Percentiles rank a stretch among this genome's conserved stretches.
phyloP scores from a whole-genome alignment of 306 rosid species.

The Delonix regia region DNA sequence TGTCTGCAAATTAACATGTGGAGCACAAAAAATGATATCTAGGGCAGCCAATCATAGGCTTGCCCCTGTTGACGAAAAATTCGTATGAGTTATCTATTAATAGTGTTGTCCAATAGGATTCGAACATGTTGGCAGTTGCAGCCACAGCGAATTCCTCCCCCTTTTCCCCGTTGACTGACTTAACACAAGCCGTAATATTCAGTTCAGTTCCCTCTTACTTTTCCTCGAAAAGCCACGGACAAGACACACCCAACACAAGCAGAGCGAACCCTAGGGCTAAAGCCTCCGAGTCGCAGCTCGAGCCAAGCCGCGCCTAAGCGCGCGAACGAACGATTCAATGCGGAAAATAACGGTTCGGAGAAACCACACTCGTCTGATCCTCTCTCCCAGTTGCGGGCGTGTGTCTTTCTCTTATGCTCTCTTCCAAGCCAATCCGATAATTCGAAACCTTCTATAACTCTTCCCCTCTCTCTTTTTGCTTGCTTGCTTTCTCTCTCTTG shows the following conservation, averaged over 20 bases:
- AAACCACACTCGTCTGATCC: slow-evolving; percentile 55
- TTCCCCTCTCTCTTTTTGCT: not conserved
- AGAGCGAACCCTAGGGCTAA: slow-evolving; percentile 16
- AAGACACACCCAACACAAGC: not conserved
- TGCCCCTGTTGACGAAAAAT: not conserved
- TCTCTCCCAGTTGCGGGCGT: slow-evolving; percentile 30
- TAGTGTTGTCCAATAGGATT: not conserved
- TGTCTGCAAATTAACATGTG: not conserved
- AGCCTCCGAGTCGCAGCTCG: slow-evolving; percentile 38
- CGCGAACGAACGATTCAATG: slow-evolving; percentile 48
- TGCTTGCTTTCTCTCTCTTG: not conserved
- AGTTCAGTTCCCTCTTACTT: not conserved
- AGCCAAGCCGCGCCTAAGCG: slow-evolving; percentile 55
- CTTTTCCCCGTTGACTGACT: not conserved
- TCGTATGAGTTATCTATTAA: too few species aligned
- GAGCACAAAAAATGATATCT: not conserved
- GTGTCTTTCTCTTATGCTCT: slow-evolving; percentile 25
- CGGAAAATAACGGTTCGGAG: slow-evolving; percentile 55
- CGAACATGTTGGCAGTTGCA: not conserved
- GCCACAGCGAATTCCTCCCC: not conserved
- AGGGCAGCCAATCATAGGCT: not conserved
- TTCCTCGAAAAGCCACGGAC: not conserved
- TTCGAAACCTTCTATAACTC: slow-evolving; percentile 28
- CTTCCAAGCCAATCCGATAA: slow-evolving; percentile 42
- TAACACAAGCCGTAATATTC: not conserved